Conservation (phyloP, 768 basidiomycete genomes). For the Suillus subalutaceus region DNA sequence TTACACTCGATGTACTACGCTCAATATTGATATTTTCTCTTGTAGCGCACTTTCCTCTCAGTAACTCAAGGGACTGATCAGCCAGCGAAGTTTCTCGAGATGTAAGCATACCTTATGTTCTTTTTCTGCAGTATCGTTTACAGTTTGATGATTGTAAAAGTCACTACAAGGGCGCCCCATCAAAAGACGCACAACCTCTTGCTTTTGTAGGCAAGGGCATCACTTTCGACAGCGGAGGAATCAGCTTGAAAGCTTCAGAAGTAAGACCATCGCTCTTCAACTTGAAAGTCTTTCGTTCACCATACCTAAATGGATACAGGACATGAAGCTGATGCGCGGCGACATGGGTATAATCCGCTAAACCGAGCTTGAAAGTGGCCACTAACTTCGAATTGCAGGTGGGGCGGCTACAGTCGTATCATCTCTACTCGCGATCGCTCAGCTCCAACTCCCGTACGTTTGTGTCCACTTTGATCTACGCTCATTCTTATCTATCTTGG, state of each 20-base stretch:
- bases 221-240: constrained; percentile 89
- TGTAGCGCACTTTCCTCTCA: constrained; percentile 76
- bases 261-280: constrained; percentile 40
- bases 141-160: constrained; percentile 37
- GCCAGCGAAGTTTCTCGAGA: constrained; percentile 86
- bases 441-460: constrained; percentile 76
- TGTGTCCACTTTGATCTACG: not conserved
- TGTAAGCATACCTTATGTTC: constrained; percentile 44
- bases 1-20: not conserved
- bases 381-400: constrained; percentile 37
- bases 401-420: constrained; percentile 82
- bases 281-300: not conserved
- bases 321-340: constrained; percentile 84
- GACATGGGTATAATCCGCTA: constrained; percentile 70
- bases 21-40: constrained; percentile 1
- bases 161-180: constrained; percentile 77
- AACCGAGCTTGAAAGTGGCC: not conserved
- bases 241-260: constrained; percentile 77
- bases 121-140: not conserved
- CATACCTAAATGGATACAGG: constrained; percentile 38
- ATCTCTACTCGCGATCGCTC: constrained; percentile 76
- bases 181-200: constrained; percentile 59
- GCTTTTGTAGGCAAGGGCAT: constrained; percentile 88
- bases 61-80: constrained; percentile 42
- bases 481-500: not conserved